Conservation (phyloP, 352 stramenopile genomes). For the Phytophthora pseudosyringae region DNA sequence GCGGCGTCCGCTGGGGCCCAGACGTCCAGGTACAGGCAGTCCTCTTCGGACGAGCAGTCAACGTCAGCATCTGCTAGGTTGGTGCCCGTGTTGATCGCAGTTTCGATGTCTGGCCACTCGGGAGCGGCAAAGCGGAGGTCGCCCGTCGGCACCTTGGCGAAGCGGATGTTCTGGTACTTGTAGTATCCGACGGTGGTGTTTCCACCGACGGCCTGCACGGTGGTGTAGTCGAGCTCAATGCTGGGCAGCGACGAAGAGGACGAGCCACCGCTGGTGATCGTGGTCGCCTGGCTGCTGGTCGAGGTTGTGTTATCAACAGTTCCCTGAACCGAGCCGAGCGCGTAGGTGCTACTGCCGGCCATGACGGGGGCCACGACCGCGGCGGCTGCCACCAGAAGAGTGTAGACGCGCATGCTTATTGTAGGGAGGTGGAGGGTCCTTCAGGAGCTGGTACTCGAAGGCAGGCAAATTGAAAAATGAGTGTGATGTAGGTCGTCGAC, state of each 20-base stretch:
- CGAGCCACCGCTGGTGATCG: constrained; percentile 4
- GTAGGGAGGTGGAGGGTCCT: background rate
- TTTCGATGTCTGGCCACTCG: too few species aligned
- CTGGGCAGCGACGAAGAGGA: constrained; percentile 20
- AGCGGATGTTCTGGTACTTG: constrained; percentile 48
- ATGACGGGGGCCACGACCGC: constrained; percentile 3
- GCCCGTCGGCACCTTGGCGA: constrained; percentile 27
- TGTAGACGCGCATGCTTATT: constrained; percentile 30
- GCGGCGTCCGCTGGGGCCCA: constrained; percentile 14
- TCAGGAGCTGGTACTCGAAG: background rate
- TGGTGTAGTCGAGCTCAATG: constrained; percentile 40
- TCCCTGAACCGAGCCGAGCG: background rate
- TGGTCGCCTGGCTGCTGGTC: constrained; percentile 1
- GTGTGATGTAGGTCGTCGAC: background rate
- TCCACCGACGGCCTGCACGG: constrained; percentile 26
- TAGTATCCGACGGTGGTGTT: constrained; percentile 41
- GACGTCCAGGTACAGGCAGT: constrained; percentile 46
- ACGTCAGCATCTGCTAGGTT: constrained; percentile 34
- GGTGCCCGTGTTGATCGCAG: too few species aligned
- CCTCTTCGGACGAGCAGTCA: constrained; percentile 31
- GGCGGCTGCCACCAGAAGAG: constrained; percentile 17
- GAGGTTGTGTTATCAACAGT: background rate
- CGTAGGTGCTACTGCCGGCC: constrained; percentile 16
- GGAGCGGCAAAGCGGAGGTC: constrained; percentile 34
- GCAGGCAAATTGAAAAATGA: constrained; percentile 6